phyloP scores from a whole-genome alignment of 2,329 filamentous ascomycete species.

The Hymenoscyphus infarciens region DNA sequence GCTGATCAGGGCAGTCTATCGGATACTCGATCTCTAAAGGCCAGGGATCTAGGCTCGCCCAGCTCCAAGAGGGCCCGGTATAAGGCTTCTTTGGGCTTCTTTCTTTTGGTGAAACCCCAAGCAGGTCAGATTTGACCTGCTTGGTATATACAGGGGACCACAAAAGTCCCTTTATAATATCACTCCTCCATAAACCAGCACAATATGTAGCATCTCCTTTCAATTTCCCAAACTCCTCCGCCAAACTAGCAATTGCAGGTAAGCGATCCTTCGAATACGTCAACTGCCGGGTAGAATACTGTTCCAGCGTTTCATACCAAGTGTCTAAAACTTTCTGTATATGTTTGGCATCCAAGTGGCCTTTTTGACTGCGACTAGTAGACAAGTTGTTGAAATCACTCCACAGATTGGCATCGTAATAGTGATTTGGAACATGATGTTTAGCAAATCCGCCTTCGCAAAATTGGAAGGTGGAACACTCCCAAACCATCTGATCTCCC shows the following conservation, averaged over 20 bases:
- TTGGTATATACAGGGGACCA: background rate
- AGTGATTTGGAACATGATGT: no score
- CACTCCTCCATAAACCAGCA: constrained; percentile 1
- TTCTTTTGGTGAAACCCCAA: background rate
- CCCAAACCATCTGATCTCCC: background rate
- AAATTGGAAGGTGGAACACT: background rate
- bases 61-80: background rate
- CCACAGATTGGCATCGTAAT: background rate
- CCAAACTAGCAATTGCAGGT: constrained; percentile 3
- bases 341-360: background rate
- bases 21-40: background rate
- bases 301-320: background rate
- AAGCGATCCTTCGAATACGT: background rate
- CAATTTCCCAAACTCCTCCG: background rate
- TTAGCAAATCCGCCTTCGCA: background rate
- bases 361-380: background rate
- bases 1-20: background rate
- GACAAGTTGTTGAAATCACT: background rate
- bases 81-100: background rate
- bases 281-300: background rate
- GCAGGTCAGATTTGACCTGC: background rate
- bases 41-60: background rate
- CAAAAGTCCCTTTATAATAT: background rate
- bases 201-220: background rate
- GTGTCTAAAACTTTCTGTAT: background rate